These are phyloP conservation scores for Cladobotryum protrusum DNA, from an alignment of 2,329 filamentous ascomycete genomes.

Conservation along the genomic window DNA sequence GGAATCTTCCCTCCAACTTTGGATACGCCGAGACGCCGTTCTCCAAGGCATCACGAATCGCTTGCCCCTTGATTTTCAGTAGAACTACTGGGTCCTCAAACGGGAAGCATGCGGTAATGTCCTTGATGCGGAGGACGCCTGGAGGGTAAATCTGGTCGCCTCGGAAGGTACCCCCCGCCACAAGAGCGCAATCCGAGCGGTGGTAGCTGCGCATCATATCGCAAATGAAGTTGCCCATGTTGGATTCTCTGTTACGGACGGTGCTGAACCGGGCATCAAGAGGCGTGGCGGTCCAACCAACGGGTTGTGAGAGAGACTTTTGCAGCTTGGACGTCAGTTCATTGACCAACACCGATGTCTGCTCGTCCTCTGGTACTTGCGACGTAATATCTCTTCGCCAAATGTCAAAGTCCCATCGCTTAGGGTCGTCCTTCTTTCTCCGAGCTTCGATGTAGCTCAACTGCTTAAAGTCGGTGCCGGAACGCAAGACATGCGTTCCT, in stretches of 20 bases:
- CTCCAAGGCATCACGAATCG: conserved; percentile 73
- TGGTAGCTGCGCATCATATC: conserved; percentile 87
- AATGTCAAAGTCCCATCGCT: conserved; percentile 74
- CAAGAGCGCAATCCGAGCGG: conserved; percentile 71
- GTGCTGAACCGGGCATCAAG: conserved; percentile 84
- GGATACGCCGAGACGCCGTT: conserved; percentile 78
- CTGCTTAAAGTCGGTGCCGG: conserved; percentile 88
- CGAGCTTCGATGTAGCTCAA: conserved; percentile 80
- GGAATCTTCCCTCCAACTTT: conserved; percentile 75
- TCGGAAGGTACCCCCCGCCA: conserved; percentile 79
- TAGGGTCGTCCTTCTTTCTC: conserved; percentile 38
- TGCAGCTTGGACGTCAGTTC: conserved; percentile 67
- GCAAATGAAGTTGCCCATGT: conserved; percentile 84
- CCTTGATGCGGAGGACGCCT: conserved; percentile 68
- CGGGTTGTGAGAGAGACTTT: conserved; percentile 70
- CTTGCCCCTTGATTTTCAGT: conserved; percentile 62
- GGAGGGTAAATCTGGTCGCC: conserved; percentile 86
- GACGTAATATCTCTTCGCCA: conserved; percentile 66
- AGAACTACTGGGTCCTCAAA: conserved; percentile 88
- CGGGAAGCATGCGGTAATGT: conserved; percentile 84
- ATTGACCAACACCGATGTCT: conserved; percentile 56
- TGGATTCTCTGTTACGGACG: conserved; percentile 70
- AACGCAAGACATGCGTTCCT: conserved; percentile 76
- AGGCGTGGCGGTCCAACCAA: conserved; percentile 76
- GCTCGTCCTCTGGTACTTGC: conserved; percentile 56